Base-by-base conservation (phyloP, 2,329 filamentous ascomycete genomes). In the Cyanodermella asteris region DNA sequence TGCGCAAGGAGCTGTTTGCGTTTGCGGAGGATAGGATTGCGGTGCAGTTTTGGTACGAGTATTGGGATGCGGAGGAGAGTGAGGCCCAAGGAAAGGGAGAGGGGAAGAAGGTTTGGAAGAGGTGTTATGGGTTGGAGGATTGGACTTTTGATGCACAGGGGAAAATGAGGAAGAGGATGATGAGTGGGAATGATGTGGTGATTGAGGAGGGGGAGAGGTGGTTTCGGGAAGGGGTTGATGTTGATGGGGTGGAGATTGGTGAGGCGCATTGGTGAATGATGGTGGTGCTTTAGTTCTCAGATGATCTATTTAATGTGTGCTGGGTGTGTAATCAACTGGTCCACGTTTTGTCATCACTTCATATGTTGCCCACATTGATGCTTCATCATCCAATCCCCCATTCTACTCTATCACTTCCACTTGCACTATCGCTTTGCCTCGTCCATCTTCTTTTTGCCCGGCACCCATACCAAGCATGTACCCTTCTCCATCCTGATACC, bases 1-100 rank as follows among this genome's bases (percentile, higher is more conserved):
- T 91, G 27, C 63, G 78, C 27, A 90, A 91, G 45, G 80, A 91
- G 43, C 53, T 91, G 1, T 91, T 90, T 46, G 59, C 75, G 1
- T 87, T 80, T 39, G 58, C 14, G 4, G 69, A 70, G 18, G 56
- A 84, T 46, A 73, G 66, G 47, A 84, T 82, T 34, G 78, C 78
- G 1, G 80, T 90, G 13, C 77, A 91, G 42, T 90, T 87, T 45
- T 90, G 78, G 78, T 90, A 84, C 39, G 73, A 90, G 46, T 82
- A 68, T 49, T 61, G 68, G 34, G 75, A 84, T 38, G 49, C 50
- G 6, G 37, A 56, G 2, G 71, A 73, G 18, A n/a, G n/a, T n/a
- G n/a, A n/a, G n/a, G n/a, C n/a, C n/a, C n/a, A n/a, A n/a, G n/a
- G n/a, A n/a, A n/a, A n/a, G n/a, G 69, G 41, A 7, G 70, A 72